Evolutionary conservation across 2,329 filamentous ascomycete genomes (phyloP).

Genomic region (Colletotrichum plurivorum): DNA sequence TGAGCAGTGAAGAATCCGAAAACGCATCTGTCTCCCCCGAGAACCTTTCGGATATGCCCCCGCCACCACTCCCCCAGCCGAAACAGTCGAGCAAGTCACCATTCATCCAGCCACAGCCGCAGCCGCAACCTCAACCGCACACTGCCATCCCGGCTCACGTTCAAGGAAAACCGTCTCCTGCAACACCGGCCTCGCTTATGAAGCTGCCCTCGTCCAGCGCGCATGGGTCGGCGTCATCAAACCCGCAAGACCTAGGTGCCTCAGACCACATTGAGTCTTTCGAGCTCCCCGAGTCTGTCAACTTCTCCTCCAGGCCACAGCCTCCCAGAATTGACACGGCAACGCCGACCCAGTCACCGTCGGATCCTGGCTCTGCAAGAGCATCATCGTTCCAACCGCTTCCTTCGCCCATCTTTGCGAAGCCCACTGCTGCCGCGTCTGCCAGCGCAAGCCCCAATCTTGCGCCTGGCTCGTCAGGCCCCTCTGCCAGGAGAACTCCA

Average conservation of each 20-base stretch:
- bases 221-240: conserved; percentile 54
- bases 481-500: conserved; percentile 67
- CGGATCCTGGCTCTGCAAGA: conserved; percentile 61
- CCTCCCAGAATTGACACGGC: conserved; percentile 66
- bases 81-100: conserved; percentile 77
- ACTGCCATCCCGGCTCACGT: conserved; percentile 45
- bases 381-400: conserved; percentile 64
- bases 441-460: conserved; percentile 78
- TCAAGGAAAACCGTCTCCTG: conserved; percentile 71
- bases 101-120: conserved; percentile 71
- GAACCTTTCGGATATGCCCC: conserved; percentile 75
- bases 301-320: conserved; percentile 59
- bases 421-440: conserved; percentile 59
- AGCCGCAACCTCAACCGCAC: conserved; percentile 46
- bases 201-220: conserved; percentile 72
- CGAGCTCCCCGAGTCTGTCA: conserved; percentile 80
- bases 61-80: conserved; percentile 76
- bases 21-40: conserved; percentile 77
- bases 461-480: conserved; percentile 64
- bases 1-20: conserved; percentile 71
- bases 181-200: conserved; percentile 92
- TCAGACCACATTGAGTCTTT: conserved; percentile 70
- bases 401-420: conserved; percentile 63
- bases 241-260: conserved; percentile 54
- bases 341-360: conserved; percentile 58